Evolutionary conservation across 345 rosid species (phyloP), one percentile per base, ranked within the genome.

Genomic region (Sisymbrium altissimum): DNA sequence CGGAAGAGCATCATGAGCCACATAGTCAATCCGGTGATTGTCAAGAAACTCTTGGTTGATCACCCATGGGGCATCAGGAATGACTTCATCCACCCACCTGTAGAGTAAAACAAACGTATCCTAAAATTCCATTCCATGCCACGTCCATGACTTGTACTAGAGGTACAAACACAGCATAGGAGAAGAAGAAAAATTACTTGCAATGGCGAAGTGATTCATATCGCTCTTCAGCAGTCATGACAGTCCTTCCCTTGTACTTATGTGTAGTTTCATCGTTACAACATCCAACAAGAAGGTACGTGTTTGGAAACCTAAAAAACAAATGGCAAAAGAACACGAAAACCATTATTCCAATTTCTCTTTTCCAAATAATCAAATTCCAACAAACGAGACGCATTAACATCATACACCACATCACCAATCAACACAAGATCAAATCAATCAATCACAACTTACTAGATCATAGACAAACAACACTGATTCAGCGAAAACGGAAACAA

Each of bases 71-170:
- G 97, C 97, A 83, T 88, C 83, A 0, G 97, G 88, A 64, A 93
- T 85, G 52, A 93, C 98, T 86, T 93, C 98, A 70, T 93, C 97
- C 46, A 93, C 98, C 97, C 98, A 93, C 81, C 98, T 93, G 78
- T 23, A 62, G 23, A 44, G 56, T 45, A 36, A 72, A 27, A 30
- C 44, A 46, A 23, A 52, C 12, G 55, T 6, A 4, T 58, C 13
- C 50, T 64, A n/a, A 19, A 21, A 18, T 8, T 43, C 18, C 30
- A 21, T 2, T 39, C 50, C 2, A 5, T 40, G 1, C 35, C 65
- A 56, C 43, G 30, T 27, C 59, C 62, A 63, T 15, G 43, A 35
- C 41, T 72, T 11, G 11, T 64, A 65, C 27, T 45, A 21, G 2
- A 64, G 25, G 25, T 7, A 35, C 54, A 73, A 49, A 45, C 21